Evolutionary conservation across 2,329 filamentous ascomycete genomes (phyloP).

Genomic region (Calonectria hongkongensis): DNA sequence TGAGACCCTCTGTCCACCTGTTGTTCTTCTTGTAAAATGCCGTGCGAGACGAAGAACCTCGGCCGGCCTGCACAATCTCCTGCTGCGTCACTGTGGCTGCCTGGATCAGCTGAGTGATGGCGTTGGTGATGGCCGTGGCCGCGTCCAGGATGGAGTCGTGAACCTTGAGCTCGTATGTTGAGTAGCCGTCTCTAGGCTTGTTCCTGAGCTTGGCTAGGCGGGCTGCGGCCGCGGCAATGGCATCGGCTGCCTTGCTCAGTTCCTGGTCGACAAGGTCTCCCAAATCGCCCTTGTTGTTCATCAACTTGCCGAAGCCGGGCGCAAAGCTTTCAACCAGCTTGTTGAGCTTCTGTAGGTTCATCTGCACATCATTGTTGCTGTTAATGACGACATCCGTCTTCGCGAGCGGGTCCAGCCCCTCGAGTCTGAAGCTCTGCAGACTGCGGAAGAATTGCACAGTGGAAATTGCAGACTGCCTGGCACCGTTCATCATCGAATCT

Average conservation of each 20-base stretch:
- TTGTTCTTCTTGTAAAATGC: slow-evolving; percentile 99
- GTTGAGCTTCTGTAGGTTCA: slow-evolving; percentile 93
- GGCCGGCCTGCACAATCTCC: slow-evolving; percentile 96
- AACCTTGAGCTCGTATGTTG: slow-evolving; percentile 96
- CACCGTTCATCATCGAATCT: slow-evolving; percentile 88
- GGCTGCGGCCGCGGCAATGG: slow-evolving; percentile 93
- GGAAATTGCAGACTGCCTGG: slow-evolving; percentile 88
- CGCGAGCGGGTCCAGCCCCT: slow-evolving; percentile 90
- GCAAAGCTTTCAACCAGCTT: slow-evolving; percentile 95
- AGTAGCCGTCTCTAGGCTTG: slow-evolving; percentile 96
- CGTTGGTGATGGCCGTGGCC: slow-evolving; percentile 93
- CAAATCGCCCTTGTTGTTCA: slow-evolving; percentile 87
- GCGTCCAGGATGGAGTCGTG: slow-evolving; percentile 96
- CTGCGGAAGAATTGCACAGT: slow-evolving; percentile 97
- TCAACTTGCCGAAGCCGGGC: slow-evolving; percentile 88
- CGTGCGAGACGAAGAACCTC: slow-evolving; percentile 89
- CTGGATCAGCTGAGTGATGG: slow-evolving; percentile 95
- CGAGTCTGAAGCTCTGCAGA: slow-evolving; percentile 93
- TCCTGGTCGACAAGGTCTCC: slow-evolving; percentile 95
- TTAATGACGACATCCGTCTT: slow-evolving; percentile 99
- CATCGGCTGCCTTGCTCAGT: slow-evolving; percentile 93
- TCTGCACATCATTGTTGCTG: slow-evolving; percentile 96
- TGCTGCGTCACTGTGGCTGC: slow-evolving; percentile 94
- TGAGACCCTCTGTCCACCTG: slow-evolving; percentile 97
- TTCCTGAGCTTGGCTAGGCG: slow-evolving; percentile 94